Conservation (phyloP, 768 basidiomycete species). For the Auricularia cornea region DNA sequence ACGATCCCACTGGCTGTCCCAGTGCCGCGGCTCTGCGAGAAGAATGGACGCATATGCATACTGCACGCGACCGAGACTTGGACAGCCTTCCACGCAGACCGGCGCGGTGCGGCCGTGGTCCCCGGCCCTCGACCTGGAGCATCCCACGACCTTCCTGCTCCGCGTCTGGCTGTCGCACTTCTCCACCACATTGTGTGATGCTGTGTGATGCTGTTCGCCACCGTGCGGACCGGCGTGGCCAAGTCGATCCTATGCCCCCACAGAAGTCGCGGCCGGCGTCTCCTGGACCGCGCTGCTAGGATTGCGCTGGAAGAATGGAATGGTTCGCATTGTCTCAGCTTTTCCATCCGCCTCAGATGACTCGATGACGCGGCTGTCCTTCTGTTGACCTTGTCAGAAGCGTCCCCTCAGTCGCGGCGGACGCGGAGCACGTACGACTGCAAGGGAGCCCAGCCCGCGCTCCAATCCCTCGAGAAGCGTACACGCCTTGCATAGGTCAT, state of each 20-base stretch:
- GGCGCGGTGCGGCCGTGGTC: too few species aligned
- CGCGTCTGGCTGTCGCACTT: too few species aligned
- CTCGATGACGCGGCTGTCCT: not conserved
- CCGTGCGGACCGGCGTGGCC: not conserved
- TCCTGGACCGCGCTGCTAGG: not conserved
- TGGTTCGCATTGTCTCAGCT: conserved; percentile 3
- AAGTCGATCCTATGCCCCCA: not conserved
- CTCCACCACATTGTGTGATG: too few species aligned
- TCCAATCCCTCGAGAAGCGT: conserved; percentile 86
- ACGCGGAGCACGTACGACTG: conserved; percentile 18
- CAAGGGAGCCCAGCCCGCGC: conserved; percentile 52
- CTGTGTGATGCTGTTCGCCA: too few species aligned
- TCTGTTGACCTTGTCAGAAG: not conserved
- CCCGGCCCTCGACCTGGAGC: too few species aligned
- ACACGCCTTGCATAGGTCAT: conserved; percentile 94
- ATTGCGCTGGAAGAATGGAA: conserved; percentile 3
- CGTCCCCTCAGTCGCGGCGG: not conserved
- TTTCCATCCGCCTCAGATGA: not conserved
- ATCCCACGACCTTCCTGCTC: too few species aligned
- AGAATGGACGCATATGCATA: too few species aligned
- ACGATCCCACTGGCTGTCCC: too few species aligned
- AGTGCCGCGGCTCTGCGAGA: too few species aligned
- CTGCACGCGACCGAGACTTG: too few species aligned
- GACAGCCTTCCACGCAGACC: too few species aligned
- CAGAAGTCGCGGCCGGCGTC: not conserved